phyloP scores from a whole-genome alignment of 495 filamentous ascomycete genomes.

The Thermothielavioides terrestris region DNA sequence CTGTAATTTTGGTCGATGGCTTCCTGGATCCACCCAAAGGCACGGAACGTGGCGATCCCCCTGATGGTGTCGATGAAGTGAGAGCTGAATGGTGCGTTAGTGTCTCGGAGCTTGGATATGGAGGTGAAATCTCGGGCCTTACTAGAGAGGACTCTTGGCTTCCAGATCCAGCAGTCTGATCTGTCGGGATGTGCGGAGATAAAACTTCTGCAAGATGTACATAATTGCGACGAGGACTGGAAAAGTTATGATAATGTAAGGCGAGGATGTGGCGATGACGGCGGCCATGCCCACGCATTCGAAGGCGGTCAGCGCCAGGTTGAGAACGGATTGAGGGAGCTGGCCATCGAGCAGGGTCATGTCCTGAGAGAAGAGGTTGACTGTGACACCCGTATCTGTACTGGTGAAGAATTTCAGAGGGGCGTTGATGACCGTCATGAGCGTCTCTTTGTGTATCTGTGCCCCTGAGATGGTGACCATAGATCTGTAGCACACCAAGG shows the following conservation, averaged over 20 bases:
- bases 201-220: slow-evolving; percentile 44
- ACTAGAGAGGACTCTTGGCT: slow-evolving; percentile 22
- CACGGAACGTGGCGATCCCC: slow-evolving; percentile 43
- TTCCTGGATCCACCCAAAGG: slow-evolving; percentile 38
- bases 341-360: slow-evolving; percentile 24
- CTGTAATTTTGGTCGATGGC: slow-evolving; percentile 39
- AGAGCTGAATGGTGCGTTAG: slow-evolving; percentile 15
- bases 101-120: not conserved
- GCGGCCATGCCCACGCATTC: slow-evolving; percentile 18
- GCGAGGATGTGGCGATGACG: slow-evolving; percentile 24
- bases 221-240: slow-evolving; percentile 28
- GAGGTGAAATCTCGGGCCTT: not conserved
- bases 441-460: slow-evolving; percentile 13
- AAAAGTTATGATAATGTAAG: slow-evolving; percentile 19
- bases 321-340: slow-evolving; percentile 17
- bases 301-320: slow-evolving; percentile 4
- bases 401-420: slow-evolving; percentile 20
- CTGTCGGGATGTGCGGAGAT: slow-evolving; percentile 50
- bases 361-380: slow-evolving; percentile 35
- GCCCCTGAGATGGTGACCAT: slow-evolving; percentile 14
- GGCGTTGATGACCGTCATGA: slow-evolving; percentile 18
- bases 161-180: slow-evolving; percentile 48
- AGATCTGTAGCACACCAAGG: slow-evolving; percentile 8
- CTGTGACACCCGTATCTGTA: slow-evolving; percentile 19
- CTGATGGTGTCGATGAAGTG: slow-evolving; percentile 39